Percentiles rank a stretch among this genome's conserved stretches.
Conservation (phyloP, 73 alveolate species). For the Tetrahymena elliotti region DNA sequence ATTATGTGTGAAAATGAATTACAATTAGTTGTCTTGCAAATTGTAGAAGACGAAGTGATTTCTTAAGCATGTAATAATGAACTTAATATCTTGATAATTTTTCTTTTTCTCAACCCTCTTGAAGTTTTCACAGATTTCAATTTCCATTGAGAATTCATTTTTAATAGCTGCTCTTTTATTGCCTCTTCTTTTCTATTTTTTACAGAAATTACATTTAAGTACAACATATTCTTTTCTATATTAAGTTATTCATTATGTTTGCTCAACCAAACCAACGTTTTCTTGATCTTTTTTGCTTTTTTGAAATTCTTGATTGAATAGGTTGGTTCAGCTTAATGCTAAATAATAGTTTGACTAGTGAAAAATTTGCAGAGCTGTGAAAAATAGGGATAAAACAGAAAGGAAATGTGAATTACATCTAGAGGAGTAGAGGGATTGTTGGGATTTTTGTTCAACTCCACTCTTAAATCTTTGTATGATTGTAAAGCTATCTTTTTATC, state of each 20-base stretch:
- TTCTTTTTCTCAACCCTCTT: not conserved
- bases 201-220: too few relatives aligned
- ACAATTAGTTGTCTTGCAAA: constrained; percentile 24
- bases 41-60: constrained; percentile 24
- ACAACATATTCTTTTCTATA: not conserved
- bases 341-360: not conserved
- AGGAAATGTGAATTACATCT: not conserved
- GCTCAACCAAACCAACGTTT: not conserved
- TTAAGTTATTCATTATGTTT: not conserved
- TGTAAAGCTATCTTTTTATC: not conserved
- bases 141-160: not conserved
- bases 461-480: not conserved
- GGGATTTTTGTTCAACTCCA: not conserved
- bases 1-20: not conserved
- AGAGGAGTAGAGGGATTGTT: not conserved
- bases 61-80: constrained; percentile 32
- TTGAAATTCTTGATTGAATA: not conserved
- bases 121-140: constrained; percentile 17
- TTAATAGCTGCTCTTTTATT: not conserved
- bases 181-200: not conserved
- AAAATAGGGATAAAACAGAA: not conserved
- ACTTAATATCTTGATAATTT: constrained; percentile 11
- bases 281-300: not conserved
- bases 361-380: not conserved
- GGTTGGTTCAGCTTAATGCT: not conserved